A percentile compares a stretch with the other conserved stretches of the same genome.
Conservation (phyloP, 257 asterid genomes). For the Asclepias syriaca region DNA sequence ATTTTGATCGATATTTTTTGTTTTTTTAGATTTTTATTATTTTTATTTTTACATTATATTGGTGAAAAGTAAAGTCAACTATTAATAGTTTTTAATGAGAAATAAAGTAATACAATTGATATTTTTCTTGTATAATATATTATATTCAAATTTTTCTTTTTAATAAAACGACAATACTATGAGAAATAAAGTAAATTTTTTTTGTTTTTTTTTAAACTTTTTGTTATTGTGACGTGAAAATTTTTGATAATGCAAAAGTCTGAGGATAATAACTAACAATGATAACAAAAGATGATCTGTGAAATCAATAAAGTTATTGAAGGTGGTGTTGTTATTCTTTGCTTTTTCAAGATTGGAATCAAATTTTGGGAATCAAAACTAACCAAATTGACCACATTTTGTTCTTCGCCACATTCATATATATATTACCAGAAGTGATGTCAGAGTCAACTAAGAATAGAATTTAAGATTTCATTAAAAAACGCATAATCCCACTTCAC, state of each 20-base stretch:
- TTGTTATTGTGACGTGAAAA: neutral
- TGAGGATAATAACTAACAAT: neutral
- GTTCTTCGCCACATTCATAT: neutral
- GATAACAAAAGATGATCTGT: neutral
- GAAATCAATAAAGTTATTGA: neutral
- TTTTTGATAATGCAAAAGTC: neutral
- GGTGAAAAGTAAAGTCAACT: no score
- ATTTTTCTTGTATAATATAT: no score
- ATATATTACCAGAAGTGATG: neutral
- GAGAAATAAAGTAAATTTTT: no score
- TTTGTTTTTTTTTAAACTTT: no score
- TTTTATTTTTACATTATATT: no score
- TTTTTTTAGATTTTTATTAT: no score
- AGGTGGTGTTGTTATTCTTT: neutral
- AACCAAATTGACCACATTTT: slow-evolving; percentile 13
- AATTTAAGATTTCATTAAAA: neutral
- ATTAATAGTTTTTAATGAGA: no score
- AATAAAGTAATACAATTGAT: no score
- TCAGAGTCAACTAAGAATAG: slow-evolving; percentile 8
- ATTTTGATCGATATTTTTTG: no score
- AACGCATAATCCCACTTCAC: neutral
- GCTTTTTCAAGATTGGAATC: slow-evolving; percentile 8
- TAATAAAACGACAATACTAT: no score
- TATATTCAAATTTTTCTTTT: no score
- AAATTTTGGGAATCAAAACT: slow-evolving; percentile 7